phyloP scores from a whole-genome alignment of 352 stramenopile genomes.

The Phytophthora tubulina region DNA sequence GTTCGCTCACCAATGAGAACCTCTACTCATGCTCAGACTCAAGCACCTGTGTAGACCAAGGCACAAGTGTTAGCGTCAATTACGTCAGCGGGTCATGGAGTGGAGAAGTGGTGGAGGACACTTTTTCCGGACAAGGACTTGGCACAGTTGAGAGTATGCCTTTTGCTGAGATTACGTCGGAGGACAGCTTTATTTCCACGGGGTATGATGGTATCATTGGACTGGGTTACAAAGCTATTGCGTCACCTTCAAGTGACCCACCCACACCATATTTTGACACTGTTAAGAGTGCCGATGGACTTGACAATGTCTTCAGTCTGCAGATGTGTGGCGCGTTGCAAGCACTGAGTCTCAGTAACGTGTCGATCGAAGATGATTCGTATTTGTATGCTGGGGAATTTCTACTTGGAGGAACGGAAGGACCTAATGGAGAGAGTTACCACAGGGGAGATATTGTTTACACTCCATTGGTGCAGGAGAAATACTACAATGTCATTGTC shows the following conservation, averaged over 20 bases:
- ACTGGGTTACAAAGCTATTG: slow-evolving; percentile 69
- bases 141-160: slow-evolving; percentile 55
- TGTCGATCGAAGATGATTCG: slow-evolving; percentile 42
- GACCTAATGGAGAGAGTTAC: slow-evolving; percentile 58
- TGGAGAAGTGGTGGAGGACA: slow-evolving; percentile 71
- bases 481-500: slow-evolving; percentile 84
- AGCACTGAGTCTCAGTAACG: slow-evolving; percentile 52
- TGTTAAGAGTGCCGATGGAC: slow-evolving; percentile 37
- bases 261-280: slow-evolving; percentile 76
- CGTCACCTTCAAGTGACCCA: slow-evolving; percentile 54
- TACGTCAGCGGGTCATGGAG: slow-evolving; percentile 85
- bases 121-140: slow-evolving; percentile 67
- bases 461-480: slow-evolving; percentile 77
- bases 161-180: slow-evolving; percentile 65
- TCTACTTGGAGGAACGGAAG: slow-evolving; percentile 64
- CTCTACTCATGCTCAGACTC: slow-evolving; percentile 78
- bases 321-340: slow-evolving; percentile 86
- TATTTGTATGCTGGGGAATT: slow-evolving; percentile 70
- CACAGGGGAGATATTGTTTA: slow-evolving; percentile 74
- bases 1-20: slow-evolving; percentile 63
- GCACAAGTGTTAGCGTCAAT: slow-evolving; percentile 61
- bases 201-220: slow-evolving; percentile 85
- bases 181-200: slow-evolving; percentile 78
- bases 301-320: slow-evolving; percentile 75
- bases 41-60: slow-evolving; percentile 59